A percentile compares a stretch with the other conserved stretches of the same genome.
Evolutionary conservation across 2,329 filamentous ascomycete species (phyloP).

Genomic region (Ilyonectria mors-panacis): DNA sequence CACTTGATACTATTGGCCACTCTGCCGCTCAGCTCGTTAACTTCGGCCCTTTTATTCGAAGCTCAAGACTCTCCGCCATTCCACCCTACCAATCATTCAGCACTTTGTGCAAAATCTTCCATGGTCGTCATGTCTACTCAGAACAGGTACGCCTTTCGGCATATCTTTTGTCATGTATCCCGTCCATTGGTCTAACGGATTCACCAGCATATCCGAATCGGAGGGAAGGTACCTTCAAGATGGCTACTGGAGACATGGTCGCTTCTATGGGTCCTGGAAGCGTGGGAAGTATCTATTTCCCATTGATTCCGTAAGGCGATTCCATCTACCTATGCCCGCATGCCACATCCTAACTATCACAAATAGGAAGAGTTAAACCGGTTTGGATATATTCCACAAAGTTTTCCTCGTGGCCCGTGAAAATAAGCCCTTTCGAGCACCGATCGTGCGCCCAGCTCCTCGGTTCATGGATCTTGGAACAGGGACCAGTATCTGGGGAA

Average conservation of each 20-base stretch:
- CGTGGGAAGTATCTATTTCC: conserved; percentile 82
- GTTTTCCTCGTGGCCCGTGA: conserved; percentile 77
- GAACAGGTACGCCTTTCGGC: conserved; percentile 45
- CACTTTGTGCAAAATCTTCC: conserved; percentile 6
- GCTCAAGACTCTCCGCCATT: neutral
- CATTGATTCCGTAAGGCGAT: conserved; percentile 77
- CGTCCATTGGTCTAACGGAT: conserved; percentile 31
- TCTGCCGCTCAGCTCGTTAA: neutral
- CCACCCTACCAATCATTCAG: neutral
- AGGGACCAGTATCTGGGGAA: conserved; percentile 92
- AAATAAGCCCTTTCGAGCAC: conserved; percentile 49
- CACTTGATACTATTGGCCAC: neutral
- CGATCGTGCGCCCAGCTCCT: conserved; percentile 36
- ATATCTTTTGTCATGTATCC: neutral
- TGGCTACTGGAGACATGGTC: conserved; percentile 72
- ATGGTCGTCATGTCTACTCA: conserved; percentile 52
- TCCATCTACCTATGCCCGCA: neutral
- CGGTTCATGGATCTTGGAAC: conserved; percentile 80
- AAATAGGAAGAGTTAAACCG: conserved; percentile 79
- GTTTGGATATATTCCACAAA: conserved; percentile 86
- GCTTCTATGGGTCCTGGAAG: conserved; percentile 78
- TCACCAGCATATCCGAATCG: conserved; percentile 37
- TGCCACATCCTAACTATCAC: conserved; percentile 33
- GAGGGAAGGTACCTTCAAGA: conserved; percentile 42
- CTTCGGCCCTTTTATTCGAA: neutral